Conservation (phyloP, 1,284 basidiomycete species). For the Sanghuangporus sanghuang region DNA sequence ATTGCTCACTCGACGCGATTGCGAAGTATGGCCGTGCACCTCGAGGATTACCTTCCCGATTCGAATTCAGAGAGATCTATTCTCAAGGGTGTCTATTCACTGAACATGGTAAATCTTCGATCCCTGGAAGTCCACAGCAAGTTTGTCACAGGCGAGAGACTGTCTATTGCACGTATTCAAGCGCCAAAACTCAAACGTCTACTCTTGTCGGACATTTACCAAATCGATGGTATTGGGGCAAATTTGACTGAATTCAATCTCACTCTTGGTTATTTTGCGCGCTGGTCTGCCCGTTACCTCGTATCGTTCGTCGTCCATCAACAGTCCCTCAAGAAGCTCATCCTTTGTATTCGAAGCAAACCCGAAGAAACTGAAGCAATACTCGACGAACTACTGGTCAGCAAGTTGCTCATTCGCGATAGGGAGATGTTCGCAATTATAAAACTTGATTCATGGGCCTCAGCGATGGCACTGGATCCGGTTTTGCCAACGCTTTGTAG, state of each 20-base stretch:
- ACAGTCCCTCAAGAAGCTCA: not conserved
- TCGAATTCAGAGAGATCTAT: not conserved
- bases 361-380: not conserved
- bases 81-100: not conserved
- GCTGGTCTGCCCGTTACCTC: not conserved
- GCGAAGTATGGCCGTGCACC: not conserved
- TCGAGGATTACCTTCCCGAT: not conserved
- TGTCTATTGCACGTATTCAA: not conserved
- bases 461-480: not conserved
- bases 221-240: not conserved
- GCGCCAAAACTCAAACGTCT: not conserved
- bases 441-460: not conserved
- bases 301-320: not conserved
- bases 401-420: not conserved
- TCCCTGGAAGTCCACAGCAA: not conserved
- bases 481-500: not conserved
- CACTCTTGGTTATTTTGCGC: not conserved
- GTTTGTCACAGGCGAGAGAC: not conserved
- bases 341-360: not conserved
- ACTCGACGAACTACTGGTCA: not conserved
- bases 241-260: not conserved
- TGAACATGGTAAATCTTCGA: not conserved
- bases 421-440: not conserved
- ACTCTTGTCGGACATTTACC: not conserved
- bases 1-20: not conserved